Evolutionary conservation across 345 rosid genomes (phyloP), one percentile per base, ranked within the genome.

Genomic region (Murraya koenigii): DNA sequence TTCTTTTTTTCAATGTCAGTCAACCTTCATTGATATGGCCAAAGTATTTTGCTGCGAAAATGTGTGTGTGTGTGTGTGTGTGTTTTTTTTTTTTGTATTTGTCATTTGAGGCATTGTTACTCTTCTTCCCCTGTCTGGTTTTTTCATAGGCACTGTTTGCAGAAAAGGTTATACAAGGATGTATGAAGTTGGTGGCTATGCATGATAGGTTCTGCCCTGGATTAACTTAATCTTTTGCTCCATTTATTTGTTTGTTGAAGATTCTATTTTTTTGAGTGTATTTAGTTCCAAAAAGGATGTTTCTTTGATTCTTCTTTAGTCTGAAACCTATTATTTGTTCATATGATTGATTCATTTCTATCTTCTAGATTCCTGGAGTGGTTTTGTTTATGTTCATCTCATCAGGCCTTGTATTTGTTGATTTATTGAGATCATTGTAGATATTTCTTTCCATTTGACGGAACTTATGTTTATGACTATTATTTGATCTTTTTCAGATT

Each of bases 401-500:
- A 4, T 64, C 36, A 26, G 23, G 11, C 63, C 54, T 7, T 60
- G 39, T 14, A 55, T 15, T 26, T 41, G 30, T 71, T 65, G 55
- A 20, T 41, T 68, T 7, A 7, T 39, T 67, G 66, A n/a, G 60
- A 36, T 17, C 49, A 69, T 1, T 55, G 22, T 30, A 8, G 17
- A 74, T 44, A 20, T 61, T 59, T 49, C 33, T 63, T 67, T 59
- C 6, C 0, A 25, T 61, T 56, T 35, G 35, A 54, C 44, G 54
- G 15, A 35, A 19, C 13, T 69, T 3, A 56, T 64, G 3, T 73
- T 75, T 73, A 41, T 23, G 33, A 44, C 23, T 54, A 32, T 22
- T 69, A 69, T 71, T 67, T 73, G 25, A 60, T 59, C 33, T 30
- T 60, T 77, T 79, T 79, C 91, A 95, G 99, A 86, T 94, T 66